phyloP scores from a whole-genome alignment of 192 early-diverging fungal species.

The Dissophora globulifera region DNA sequence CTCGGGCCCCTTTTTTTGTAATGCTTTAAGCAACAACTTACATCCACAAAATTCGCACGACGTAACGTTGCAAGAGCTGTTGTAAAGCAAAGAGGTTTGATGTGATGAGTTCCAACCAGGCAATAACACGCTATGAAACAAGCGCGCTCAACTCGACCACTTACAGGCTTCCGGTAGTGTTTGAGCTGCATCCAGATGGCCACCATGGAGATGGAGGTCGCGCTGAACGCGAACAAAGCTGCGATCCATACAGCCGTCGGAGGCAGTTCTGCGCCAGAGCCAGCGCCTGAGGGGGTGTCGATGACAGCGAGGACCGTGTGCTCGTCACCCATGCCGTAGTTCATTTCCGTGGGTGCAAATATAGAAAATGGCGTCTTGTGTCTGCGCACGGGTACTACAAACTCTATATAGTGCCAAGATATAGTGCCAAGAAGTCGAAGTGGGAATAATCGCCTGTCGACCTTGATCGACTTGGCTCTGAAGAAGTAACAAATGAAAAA shows the following conservation, averaged over 20 bases:
- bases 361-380: too few species aligned
- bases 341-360: too few species aligned
- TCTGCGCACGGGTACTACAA: too few species aligned
- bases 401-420: too few species aligned
- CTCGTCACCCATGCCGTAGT: background rate
- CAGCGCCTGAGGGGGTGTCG: conserved; percentile 26
- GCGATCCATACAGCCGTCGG: conserved; percentile 55
- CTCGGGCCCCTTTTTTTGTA: too few species aligned
- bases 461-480: too few species aligned
- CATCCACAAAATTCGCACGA: conserved; percentile 43
- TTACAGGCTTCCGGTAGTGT: conserved; percentile 68
- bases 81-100: background rate
- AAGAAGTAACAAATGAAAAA: too few species aligned
- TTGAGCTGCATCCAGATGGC: conserved; percentile 69
- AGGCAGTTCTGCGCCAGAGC: conserved; percentile 58
- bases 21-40: too few species aligned
- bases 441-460: too few species aligned
- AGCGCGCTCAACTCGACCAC: background rate
- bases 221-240: conserved; percentile 57
- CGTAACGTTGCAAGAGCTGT: conserved; percentile 39
- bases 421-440: too few species aligned
- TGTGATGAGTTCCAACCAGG: too few species aligned
- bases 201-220: conserved; percentile 57
- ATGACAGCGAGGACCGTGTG: background rate
- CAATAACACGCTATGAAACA: too few species aligned